Base-by-base conservation (phyloP, 768 basidiomycete species). In the Suillus placidus region DNA sequence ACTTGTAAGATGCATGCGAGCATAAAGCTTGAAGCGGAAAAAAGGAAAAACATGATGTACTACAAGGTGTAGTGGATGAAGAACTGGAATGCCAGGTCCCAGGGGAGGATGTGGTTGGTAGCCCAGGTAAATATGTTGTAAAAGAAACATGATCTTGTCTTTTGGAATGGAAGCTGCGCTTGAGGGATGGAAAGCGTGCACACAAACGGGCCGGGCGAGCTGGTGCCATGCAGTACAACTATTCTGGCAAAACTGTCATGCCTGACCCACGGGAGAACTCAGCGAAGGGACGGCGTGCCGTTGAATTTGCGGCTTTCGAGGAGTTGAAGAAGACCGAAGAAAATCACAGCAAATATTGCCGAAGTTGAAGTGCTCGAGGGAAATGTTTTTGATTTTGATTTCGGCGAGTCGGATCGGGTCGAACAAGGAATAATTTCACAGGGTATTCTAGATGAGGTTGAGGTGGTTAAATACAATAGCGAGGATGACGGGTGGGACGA, bases 41-140 rank as follows among this genome's bases (percentile, higher is more conserved):
- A 55, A n/a, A 51, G 1, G 14, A 54, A 35, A 20, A 67, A 38
- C 38, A 61, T 65, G 14, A 16, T 65, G 8, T 37, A 14, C 55
- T 37, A n/a, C 34, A 23, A 13, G 13, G n/a, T 37, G 13, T 7
- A 37, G n/a, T 20, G 32, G 32, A 6, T 34, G 18, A 10, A 34
- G 20, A 54, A 10, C 12, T 35, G n/a, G 54, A 34, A 35, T 56
- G 34, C 34, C 12, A 6, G 55, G 18, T 54, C 10, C 32, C 52
- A 54, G 32, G 14, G 16, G 30, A 51, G 26, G 14, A 18, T 8
- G 7, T 52, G 16, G 51, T 52, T 30, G 16, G 51, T 30, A 52
- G 16, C 26, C 42, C 42, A 18, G 16, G 16, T 18, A 13, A 6
- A 18, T 6, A 43, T 43, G 0, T 52, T 52, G 51, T 8, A 30